These are phyloP conservation scores for Pythium chondricola DNA, from an alignment of 352 stramenopile genomes.

Conservation along the genomic window DNA sequence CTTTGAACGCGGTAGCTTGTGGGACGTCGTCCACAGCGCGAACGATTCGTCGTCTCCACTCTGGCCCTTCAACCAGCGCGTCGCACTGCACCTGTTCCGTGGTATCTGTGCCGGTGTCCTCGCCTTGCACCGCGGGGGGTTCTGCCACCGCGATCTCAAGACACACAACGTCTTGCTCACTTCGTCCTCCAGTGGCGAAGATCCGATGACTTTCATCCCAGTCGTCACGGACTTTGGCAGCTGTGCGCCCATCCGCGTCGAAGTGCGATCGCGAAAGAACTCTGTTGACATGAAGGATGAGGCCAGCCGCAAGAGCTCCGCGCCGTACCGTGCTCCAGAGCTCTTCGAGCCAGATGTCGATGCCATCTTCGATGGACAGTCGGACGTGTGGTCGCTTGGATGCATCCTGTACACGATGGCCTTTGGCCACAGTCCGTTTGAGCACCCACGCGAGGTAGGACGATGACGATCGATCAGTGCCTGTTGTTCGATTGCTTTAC, in stretches of 20 bases:
- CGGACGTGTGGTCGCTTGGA: conserved; percentile 80
- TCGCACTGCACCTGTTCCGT: conserved; percentile 75
- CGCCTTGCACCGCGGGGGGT: conserved; percentile 68
- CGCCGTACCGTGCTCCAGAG: conserved; percentile 78
- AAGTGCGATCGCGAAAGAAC: conserved; percentile 60
- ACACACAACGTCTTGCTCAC: conserved; percentile 80
- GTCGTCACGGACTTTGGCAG: conserved; percentile 85
- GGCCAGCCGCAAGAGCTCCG: conserved; percentile 75
- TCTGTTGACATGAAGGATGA: conserved; percentile 78
- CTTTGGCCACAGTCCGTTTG: conserved; percentile 77
- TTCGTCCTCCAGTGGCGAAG: conserved; percentile 41
- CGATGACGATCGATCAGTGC: too few relatives aligned
- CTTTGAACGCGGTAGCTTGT: conserved; percentile 79
- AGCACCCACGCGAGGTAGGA: conserved; percentile 63
- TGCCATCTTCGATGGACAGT: conserved; percentile 63
- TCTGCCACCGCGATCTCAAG: conserved; percentile 83
- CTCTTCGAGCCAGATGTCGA: conserved; percentile 74
- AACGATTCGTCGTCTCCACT: conserved; percentile 61
- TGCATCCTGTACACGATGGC: conserved; percentile 86
- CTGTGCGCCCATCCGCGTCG: conserved; percentile 58
- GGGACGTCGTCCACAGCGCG: conserved; percentile 62
- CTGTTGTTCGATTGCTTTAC: conserved; percentile 5
- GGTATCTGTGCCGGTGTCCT: conserved; percentile 76
- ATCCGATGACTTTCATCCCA: conserved; percentile 69
- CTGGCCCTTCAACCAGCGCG: conserved; percentile 82